Conservation (phyloP, 805 yeast species). For the Metschnikowia colocasiae region DNA sequence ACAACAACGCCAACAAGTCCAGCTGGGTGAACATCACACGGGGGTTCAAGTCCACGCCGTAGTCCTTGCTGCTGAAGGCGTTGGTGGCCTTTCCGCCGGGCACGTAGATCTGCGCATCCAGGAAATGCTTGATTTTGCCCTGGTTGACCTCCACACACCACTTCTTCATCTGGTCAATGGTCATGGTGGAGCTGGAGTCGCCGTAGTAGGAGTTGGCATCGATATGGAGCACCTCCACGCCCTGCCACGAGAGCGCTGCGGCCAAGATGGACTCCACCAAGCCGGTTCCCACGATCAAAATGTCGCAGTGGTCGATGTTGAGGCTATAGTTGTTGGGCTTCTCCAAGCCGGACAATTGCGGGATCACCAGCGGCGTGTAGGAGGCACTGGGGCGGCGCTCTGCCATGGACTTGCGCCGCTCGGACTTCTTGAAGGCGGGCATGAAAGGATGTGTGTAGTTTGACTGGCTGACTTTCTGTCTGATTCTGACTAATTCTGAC, state of each 20-base stretch:
- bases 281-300: constrained; percentile 90
- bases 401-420: constrained; percentile 61
- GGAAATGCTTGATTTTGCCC: constrained; percentile 43
- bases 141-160: constrained; percentile 77
- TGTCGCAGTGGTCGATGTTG: constrained; percentile 68
- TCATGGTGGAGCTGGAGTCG: constrained; percentile 79
- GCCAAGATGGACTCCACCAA: constrained; percentile 83
- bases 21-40: constrained; percentile 84
- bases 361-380: constrained; percentile 49
- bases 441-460: constrained; percentile 7
- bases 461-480: too few species aligned
- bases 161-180: constrained; percentile 76
- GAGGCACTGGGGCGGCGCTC: constrained; percentile 59
- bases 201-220: constrained; percentile 87
- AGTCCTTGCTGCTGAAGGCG: constrained; percentile 61
- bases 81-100: constrained; percentile 52
- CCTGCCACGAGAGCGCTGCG: constrained; percentile 96
- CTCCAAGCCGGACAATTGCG: constrained; percentile 74
- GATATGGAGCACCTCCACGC: constrained; percentile 89
- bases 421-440: constrained; percentile 27
- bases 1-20: constrained; percentile 73
- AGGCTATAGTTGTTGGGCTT: constrained; percentile 65
- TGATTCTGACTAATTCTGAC: too few species aligned
- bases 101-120: constrained; percentile 76
- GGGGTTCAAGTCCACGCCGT: constrained; percentile 86